These are phyloP conservation scores for Lotmaria passim DNA, from an alignment of 208 protist species.

Conservation along the genomic window DNA sequence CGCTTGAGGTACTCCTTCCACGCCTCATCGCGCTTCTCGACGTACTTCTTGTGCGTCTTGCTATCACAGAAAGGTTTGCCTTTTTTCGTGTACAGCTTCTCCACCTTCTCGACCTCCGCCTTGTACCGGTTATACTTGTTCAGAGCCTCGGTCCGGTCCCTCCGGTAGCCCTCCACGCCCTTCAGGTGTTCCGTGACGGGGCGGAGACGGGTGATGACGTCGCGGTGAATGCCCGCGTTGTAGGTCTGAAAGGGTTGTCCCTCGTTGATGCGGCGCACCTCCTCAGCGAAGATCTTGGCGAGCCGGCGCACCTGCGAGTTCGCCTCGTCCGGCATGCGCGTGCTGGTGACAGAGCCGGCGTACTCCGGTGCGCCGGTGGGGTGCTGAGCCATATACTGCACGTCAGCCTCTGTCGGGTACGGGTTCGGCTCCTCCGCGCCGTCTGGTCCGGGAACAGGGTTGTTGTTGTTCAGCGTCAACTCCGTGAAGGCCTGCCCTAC, in stretches of 20 bases:
- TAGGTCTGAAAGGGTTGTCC: conserved; percentile 59
- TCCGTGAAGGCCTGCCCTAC: conserved; percentile 65
- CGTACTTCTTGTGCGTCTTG: conserved; percentile 57
- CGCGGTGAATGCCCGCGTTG: conserved; percentile 68
- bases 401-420: conserved; percentile 38
- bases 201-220: conserved; percentile 56
- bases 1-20: conserved; percentile 42
- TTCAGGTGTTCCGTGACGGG: conserved; percentile 64
- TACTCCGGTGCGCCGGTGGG: conserved; percentile 14
- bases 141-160: conserved; percentile 43
- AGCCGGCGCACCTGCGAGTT: conserved; percentile 53
- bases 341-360: conserved; percentile 39
- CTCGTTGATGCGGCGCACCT: conserved; percentile 60
- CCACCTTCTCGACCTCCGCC: conserved; percentile 60
- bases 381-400: conserved; percentile 33
- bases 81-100: conserved; percentile 64
- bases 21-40: conserved; percentile 55
- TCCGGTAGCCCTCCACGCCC: conserved; percentile 32
- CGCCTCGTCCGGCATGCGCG: conserved; percentile 47
- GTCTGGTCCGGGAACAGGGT: conserved; percentile 14
- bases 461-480: conserved; percentile 49
- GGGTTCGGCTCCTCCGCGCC: conserved; percentile 26
- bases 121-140: conserved; percentile 59
- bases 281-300: conserved; percentile 55
- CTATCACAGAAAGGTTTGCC: conserved; percentile 69